Base-by-base conservation (phyloP, 345 rosid species). In the Heritiera fomes region DNA sequence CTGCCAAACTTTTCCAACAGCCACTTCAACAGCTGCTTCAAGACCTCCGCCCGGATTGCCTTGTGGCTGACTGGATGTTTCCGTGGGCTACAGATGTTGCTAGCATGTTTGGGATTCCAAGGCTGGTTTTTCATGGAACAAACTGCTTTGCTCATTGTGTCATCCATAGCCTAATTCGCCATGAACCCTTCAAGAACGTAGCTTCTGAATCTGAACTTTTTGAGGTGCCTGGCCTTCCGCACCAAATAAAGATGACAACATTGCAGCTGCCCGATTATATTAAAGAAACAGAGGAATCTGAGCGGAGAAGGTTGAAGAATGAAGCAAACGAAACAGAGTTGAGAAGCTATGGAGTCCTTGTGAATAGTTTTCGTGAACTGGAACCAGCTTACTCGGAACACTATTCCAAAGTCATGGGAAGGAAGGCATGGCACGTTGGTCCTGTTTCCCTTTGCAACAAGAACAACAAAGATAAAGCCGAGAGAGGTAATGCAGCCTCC, bases 361-460 rank as follows among this genome's bases (percentile, higher is more conserved):
- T 90, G 71, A 93, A 92, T 79, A 92, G 91, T 79, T 90, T 92
- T 84, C 86, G 88, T 3, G 94, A 93, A 87, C 92, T 93, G 3
- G 94, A 93, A 75, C 87, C 88, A 0, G 88, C 70, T 67, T 92
- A 92, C 32, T 81, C 89, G 0, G 92, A 89, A 34, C 73, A 77
- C 59, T 88, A 80, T 70, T 78, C 77, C 81, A 80, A 82, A 0
- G 81, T 52, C 67, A 65, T 87, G 13, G 87, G 88, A 8, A 85
- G 82, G 65, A 84, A 78, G 23, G 87, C 94, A 14, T 88, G 95
- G 93, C 65, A 73, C 60, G 67, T 93, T 0, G 98, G 94, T 50
- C 98, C 93, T 0, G 83, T 90, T 45, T 84, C 84, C 0, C 49
- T 87, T 1, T 87, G 84, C 80, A 83, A 83, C 52, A 73, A 53